Evolutionary conservation across 805 yeast genomes (phyloP), one percentile per base, ranked within the genome.

Genomic region (Sungouiozyma ichnusensis): DNA sequence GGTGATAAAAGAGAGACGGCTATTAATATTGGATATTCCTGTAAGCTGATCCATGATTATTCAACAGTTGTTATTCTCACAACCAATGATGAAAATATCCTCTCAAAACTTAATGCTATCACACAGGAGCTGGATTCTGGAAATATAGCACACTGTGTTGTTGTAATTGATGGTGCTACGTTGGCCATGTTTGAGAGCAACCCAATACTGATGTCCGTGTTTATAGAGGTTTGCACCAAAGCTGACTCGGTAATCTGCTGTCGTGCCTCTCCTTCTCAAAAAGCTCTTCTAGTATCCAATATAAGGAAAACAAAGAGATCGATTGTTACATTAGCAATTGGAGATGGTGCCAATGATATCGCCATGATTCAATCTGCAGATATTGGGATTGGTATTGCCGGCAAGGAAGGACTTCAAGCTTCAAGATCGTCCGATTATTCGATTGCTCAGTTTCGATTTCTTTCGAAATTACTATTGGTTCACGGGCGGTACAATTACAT

Each of bases 301-400:
- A 86, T 94, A n/a, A 71, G 97, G 40, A 66, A 71, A n/a, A 65
- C 80, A 44, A 73, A 81, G 52, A 78, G 72, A 39, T 64, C 65
- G 2, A 72, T 84, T 34, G 96, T 92, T 4, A 86, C 97, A 0
- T 69, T 92, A 47, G 98, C 98, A 0, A 84, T 92, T 57, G 99
- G 99, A 6, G 99, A 92, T 65, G 99, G 99, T 49, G 99, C 99
- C 2, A 92, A 92, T 58, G 99, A 92, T 63, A 88, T 92, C 58
- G 97, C 99, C 1, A 92, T 92, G 99, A 92, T 92, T 47, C 97
- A 92, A 65, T 82, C 94, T 55, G 99, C 99, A 0, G 97, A 92
- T 62, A 86, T 92, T 43, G 99, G 99, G 20, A 76, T 92, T 48
- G 98, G 98, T 20, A 92, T 92, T 41, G 88, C 97, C 1, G 99